Base-by-base conservation (phyloP, 345 rosid species). In the Citrus inodora region DNA sequence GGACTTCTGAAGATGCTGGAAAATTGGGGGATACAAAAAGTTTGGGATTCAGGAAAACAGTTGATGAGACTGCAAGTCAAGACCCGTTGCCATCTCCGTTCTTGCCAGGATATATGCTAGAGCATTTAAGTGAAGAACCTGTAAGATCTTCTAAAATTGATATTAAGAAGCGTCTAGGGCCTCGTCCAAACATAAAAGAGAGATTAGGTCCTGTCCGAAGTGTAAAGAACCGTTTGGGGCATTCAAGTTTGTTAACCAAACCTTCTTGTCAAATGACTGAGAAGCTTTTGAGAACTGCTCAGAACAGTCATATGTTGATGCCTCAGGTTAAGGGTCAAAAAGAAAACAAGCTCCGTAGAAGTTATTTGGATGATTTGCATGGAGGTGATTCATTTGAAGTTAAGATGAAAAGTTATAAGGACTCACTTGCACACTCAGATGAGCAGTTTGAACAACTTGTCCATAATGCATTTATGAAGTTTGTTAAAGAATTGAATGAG, bases 401-500 rank as follows among this genome's bases (percentile, higher is more conserved):
- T 46, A 27, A 78, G 28, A 70, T 6, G 19, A 69, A 68, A 64
- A 35, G 25, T 27, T 58, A 71, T 17, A 77, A 80, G 67, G 81
- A 81, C 63, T 79, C 81, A 6, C 76, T 69, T 33, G 87, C 87
- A 80, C 84, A 83, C 70, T 77, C 87, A 4, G 17, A 13, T 13
- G 82, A 82, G 48, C 85, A 85, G 62, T 87, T 87, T 38, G 73
- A 81, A 83, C 85, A 80, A 55, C 84, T 73, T 35, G 84, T 85
- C 60, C 81, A 88, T 37, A 67, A 7, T 4, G 76, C 84, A 48
- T 88, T 84, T 82, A 42, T 88, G 66, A 88, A 88, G 86, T 82
- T 75, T 65, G 56, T 76, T 71, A 90, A 88, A 82, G 51, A 73
- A 32, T 70, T 90, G 81, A 83, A 90, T 78, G 90, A 87, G 82